phyloP scores from a whole-genome alignment of 768 basidiomycete species.

The Lactifluus pinguis region DNA sequence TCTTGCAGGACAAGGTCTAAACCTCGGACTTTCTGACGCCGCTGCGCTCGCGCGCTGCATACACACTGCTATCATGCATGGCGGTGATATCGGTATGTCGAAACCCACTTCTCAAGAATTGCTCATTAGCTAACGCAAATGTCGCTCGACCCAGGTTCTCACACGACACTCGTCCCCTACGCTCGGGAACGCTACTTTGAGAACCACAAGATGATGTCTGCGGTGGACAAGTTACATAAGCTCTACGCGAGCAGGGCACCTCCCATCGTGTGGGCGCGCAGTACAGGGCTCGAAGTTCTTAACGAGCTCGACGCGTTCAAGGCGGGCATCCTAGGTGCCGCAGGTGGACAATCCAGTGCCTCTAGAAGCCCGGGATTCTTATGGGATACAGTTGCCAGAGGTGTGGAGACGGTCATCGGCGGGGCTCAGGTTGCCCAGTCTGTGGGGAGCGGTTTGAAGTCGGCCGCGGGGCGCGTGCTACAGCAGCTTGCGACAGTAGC shows the following conservation, averaged over 20 bases:
- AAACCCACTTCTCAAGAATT: background rate
- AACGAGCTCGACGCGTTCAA: slow-evolving; percentile 86
- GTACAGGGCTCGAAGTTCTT: slow-evolving; percentile 79
- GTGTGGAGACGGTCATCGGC: slow-evolving; percentile 36
- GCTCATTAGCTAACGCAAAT: background rate
- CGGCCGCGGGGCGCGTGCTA: slow-evolving; percentile 25
- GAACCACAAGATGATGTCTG: slow-evolving; percentile 80
- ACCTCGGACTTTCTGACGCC: slow-evolving; percentile 87
- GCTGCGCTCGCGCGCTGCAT: slow-evolving; percentile 62
- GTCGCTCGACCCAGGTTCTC: slow-evolving; percentile 42
- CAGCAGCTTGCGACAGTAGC: slow-evolving; percentile 22
- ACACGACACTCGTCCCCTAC: slow-evolving; percentile 68
- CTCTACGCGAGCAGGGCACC: slow-evolving; percentile 61
- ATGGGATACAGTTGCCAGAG: slow-evolving; percentile 30
- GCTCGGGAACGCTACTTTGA: slow-evolving; percentile 71
- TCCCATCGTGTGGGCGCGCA: slow-evolving; percentile 79
- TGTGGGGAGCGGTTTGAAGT: slow-evolving; percentile 22
- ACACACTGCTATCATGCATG: slow-evolving; percentile 42
- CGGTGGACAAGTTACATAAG: slow-evolving; percentile 85
- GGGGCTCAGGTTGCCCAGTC: slow-evolving; percentile 28
- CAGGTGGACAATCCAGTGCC: slow-evolving; percentile 37
- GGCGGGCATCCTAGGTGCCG: slow-evolving; percentile 72
- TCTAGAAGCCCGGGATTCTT: slow-evolving; percentile 12
- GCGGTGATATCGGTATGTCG: slow-evolving; percentile 74
- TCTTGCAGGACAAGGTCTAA: slow-evolving; percentile 91